Evolutionary conservation across 306 rosid genomes (phyloP).

Genomic region (Crotalaria pallida): DNA sequence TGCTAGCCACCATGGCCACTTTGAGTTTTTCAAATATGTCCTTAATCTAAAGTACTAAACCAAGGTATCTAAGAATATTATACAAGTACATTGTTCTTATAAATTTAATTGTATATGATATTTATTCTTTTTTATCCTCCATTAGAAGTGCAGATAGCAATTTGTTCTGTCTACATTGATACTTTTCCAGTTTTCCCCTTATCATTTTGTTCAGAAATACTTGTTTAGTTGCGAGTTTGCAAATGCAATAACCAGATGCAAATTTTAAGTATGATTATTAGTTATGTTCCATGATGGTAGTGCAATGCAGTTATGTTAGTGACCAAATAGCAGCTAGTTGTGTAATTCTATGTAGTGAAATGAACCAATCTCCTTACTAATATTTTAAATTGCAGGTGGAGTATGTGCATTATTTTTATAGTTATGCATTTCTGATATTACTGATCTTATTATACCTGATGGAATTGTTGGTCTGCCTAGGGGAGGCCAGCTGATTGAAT

Average conservation of each 20-base stretch:
- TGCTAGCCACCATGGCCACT: not conserved
- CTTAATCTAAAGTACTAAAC: not conserved
- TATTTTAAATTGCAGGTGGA: not conserved
- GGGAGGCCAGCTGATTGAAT: not conserved
- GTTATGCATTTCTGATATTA: not conserved
- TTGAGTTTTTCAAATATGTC: not conserved
- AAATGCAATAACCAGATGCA: not conserved
- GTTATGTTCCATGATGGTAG: not conserved
- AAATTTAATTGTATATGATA: not conserved
- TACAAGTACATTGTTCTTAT: not conserved
- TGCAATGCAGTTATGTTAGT: not conserved
- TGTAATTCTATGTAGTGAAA: not conserved
- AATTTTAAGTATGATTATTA: no score
- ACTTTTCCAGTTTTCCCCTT: not conserved
- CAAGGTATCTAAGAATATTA: not conserved
- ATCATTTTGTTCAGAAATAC: not conserved
- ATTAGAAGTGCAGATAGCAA: not conserved
- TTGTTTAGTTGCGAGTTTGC: not conserved
- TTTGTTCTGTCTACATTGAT: not conserved
- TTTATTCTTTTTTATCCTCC: not conserved
- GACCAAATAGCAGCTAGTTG: not conserved
- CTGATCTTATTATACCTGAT: not conserved
- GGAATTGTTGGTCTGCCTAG: not conserved
- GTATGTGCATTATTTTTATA: not conserved
- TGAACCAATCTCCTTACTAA: not conserved